Conservation (phyloP, 108 stramenopile species). For the Discostella stelligeroides region DNA sequence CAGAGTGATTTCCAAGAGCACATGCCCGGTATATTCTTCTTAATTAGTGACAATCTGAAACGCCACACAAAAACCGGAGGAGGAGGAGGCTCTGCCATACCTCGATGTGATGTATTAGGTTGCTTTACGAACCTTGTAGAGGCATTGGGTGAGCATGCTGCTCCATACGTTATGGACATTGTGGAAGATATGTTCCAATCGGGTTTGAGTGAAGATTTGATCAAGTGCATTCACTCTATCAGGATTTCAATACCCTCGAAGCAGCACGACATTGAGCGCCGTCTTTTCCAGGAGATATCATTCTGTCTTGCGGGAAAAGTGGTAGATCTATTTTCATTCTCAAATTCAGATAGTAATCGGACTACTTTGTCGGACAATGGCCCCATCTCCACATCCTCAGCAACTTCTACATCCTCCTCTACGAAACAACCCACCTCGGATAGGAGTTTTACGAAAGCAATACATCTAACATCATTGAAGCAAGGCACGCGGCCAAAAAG, state of each 20-base stretch:
- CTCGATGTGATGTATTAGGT: slow-evolving; percentile 29
- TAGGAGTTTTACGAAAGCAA: slow-evolving; percentile 25
- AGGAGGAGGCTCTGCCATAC: slow-evolving; percentile 5
- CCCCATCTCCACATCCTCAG: slow-evolving; percentile 3
- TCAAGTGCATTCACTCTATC: slow-evolving; percentile 86
- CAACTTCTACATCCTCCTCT: background rate
- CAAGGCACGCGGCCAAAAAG: slow-evolving; percentile 31
- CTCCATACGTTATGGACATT: slow-evolving; percentile 68
- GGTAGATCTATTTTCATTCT: slow-evolving; percentile 37
- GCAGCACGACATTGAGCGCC: slow-evolving; percentile 69
- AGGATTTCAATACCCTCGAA: slow-evolving; percentile 74
- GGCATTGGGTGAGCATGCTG: slow-evolving; percentile 80
- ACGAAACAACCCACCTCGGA: slow-evolving; percentile 13
- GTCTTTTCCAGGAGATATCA: slow-evolving; percentile 88
- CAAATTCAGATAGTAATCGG: slow-evolving; percentile 20
- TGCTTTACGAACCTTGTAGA: slow-evolving; percentile 92
- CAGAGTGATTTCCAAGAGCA: slow-evolving; percentile 60
- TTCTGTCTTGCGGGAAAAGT: slow-evolving; percentile 72
- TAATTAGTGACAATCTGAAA: slow-evolving; percentile 58
- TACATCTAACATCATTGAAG: slow-evolving; percentile 39
- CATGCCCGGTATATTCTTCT: slow-evolving; percentile 72
- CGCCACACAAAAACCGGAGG: slow-evolving; percentile 24
- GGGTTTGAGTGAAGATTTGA: slow-evolving; percentile 87
- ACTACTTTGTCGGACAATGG: slow-evolving; percentile 23
- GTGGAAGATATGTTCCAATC: slow-evolving; percentile 92